These are phyloP conservation scores for Blumeriella jaapii DNA, from an alignment of 2,329 filamentous ascomycete genomes.

Conservation along the genomic window DNA sequence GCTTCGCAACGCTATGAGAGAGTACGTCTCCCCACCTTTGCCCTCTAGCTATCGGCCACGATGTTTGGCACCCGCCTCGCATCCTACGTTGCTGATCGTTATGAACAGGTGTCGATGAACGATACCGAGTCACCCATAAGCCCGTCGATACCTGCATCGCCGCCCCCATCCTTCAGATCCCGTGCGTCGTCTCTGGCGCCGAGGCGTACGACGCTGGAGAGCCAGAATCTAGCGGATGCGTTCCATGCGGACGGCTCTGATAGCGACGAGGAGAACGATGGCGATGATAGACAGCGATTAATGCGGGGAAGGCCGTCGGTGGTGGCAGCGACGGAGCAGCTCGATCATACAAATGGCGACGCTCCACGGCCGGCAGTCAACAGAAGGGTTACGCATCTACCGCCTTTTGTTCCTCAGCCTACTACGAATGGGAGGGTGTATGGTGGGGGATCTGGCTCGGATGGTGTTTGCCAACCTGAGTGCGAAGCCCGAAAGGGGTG, in stretches of 20 bases:
- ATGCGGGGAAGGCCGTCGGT: conserved; percentile 51
- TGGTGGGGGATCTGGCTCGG: conserved; percentile 67
- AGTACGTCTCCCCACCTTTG: conserved; percentile 31
- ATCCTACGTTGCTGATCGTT: conserved; percentile 16
- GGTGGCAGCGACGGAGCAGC: conserved; percentile 15
- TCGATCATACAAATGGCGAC: conserved; percentile 20
- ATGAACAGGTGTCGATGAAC: conserved; percentile 42
- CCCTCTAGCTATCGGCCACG: conserved; percentile 12
- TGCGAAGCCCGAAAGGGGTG: conserved; percentile 74
- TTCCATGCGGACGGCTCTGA: conserved; percentile 78
- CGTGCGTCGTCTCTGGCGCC: conserved; percentile 57
- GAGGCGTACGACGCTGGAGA: conserved; percentile 35
- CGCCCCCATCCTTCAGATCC: conserved; percentile 80
- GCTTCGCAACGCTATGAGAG: conserved; percentile 39
- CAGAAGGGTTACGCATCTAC: conserved; percentile 21
- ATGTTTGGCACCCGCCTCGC: conserved; percentile 1
- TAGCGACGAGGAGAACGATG: conserved; percentile 56
- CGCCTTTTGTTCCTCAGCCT: conserved; percentile 19
- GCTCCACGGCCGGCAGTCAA: conserved; percentile 17
- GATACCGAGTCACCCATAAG: conserved; percentile 38
- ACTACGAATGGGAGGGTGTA: conserved; percentile 38
- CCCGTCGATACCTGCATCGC: conserved; percentile 34
- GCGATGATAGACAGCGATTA: conserved; percentile 75
- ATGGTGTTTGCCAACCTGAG: conserved; percentile 95
- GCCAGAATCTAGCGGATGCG: conserved; percentile 80